Conservation (phyloP, 371 early-diverging fungal genomes). For the Circinella minor region DNA sequence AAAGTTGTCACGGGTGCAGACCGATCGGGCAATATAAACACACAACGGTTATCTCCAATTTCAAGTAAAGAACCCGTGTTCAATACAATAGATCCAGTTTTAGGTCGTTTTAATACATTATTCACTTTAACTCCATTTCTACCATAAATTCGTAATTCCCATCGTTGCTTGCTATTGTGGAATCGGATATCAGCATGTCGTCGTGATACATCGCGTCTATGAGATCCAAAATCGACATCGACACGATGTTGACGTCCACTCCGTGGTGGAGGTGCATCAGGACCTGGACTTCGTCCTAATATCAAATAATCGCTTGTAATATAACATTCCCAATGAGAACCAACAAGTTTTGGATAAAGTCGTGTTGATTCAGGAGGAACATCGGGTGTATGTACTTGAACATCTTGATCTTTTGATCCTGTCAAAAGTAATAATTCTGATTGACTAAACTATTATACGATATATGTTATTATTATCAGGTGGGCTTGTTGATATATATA, state of each 20-base stretch:
- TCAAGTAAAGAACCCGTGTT: slow-evolving; percentile 40
- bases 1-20: slow-evolving; percentile 11
- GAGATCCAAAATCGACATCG: slow-evolving; percentile 44
- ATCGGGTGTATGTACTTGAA: slow-evolving; percentile 32
- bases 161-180: slow-evolving; percentile 26
- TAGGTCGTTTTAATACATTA: slow-evolving; percentile 27
- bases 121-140: slow-evolving; percentile 49
- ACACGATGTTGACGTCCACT: slow-evolving; percentile 15
- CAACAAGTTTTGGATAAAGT: slow-evolving; percentile 47
- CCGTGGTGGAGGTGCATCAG: slow-evolving; percentile 4
- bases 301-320: slow-evolving; percentile 34
- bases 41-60: slow-evolving; percentile 35
- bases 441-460: slow-evolving; percentile 28
- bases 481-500: neutral
- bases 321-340: slow-evolving; percentile 49
- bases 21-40: slow-evolving; percentile 41
- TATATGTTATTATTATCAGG: neutral
- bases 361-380: slow-evolving; percentile 31
- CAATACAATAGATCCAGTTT: slow-evolving; percentile 27
- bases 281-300: slow-evolving; percentile 38
- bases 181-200: slow-evolving; percentile 47
- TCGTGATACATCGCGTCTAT: slow-evolving; percentile 43
- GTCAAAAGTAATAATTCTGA: slow-evolving; percentile 34
- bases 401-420: slow-evolving; percentile 30
- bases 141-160: slow-evolving; percentile 47